These are phyloP conservation scores for Acer negundo DNA, from an alignment of 345 rosid genomes.

Conservation along the genomic window DNA sequence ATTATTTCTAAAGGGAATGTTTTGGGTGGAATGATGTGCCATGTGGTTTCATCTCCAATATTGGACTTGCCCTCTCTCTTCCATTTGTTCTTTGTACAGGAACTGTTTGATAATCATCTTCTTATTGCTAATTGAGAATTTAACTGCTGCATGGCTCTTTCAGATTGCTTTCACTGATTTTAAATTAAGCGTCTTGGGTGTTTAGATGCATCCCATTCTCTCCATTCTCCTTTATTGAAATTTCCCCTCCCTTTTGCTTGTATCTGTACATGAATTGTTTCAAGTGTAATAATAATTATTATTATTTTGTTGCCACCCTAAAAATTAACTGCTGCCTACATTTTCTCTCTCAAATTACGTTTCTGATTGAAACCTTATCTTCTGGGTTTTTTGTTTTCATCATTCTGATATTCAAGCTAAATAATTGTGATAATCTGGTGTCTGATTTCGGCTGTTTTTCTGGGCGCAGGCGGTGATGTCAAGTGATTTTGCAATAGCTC, in stretches of 20 bases:
- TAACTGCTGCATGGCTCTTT: neutral
- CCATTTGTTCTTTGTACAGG: neutral
- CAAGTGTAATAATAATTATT: neutral
- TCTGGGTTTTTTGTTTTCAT: neutral
- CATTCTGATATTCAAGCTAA: constrained; percentile 1
- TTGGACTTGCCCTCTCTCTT: constrained; percentile 3
- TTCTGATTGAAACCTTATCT: neutral
- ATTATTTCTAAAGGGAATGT: neutral
- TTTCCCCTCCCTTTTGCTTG: neutral
- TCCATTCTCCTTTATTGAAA: neutral
- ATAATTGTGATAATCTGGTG: neutral
- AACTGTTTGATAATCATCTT: constrained; percentile 2
- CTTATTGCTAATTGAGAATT: neutral
- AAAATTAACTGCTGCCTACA: neutral
- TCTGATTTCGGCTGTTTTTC: constrained; percentile 14
- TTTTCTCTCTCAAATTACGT: neutral
- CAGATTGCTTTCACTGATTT: neutral
- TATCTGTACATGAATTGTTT: neutral
- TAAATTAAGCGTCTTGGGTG: neutral
- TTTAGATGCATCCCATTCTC: neutral
- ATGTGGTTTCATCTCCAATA: neutral
- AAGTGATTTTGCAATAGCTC: constrained; percentile 91
- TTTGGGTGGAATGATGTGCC: neutral
- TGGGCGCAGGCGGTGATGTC: constrained; percentile 88
- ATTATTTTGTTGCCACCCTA: neutral